Percentiles rank a stretch among this genome's conserved stretches.
phyloP scores from a whole-genome alignment of 2,329 filamentous ascomycete genomes.

The Dactylellina leptospora region DNA sequence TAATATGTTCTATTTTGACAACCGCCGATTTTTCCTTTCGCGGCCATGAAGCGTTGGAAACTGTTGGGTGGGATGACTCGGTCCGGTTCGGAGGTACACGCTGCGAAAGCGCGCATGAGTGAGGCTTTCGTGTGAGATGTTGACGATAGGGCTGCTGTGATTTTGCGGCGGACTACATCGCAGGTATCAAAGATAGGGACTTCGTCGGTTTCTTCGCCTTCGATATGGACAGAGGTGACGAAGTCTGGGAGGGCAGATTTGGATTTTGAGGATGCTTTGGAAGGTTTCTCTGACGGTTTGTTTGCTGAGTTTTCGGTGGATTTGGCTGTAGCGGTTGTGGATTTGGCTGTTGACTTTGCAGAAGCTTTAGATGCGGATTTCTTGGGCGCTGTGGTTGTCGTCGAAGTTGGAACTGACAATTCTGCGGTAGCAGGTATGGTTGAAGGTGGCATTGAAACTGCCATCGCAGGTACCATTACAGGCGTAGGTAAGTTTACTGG shows the following conservation, averaged over 20 bases:
- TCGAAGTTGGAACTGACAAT: not conserved
- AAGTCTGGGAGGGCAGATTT: constrained; percentile 1
- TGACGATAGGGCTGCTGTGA: constrained; percentile 64
- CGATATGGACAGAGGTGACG: not conserved
- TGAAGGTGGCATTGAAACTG: too few relatives aligned
- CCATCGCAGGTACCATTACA: too few relatives aligned
- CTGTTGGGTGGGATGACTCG: constrained; percentile 61
- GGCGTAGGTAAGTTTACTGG: too few relatives aligned
- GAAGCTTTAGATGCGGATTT: not conserved
- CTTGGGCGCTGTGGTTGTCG: too few relatives aligned
- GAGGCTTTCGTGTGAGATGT: constrained; percentile 65
- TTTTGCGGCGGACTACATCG: constrained; percentile 69
- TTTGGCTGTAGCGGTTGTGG: not conserved
- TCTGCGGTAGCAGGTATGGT: constrained; percentile 2
- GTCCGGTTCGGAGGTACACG: constrained; percentile 59
- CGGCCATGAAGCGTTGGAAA: constrained; percentile 65
- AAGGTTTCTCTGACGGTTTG: too few relatives aligned
- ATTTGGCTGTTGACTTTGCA: not conserved
- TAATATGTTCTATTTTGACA: constrained; percentile 66
- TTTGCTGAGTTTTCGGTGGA: constrained; percentile 4
- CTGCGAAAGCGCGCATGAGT: constrained; percentile 65
- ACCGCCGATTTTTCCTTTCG: constrained; percentile 64
- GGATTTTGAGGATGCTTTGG: constrained; percentile 3
- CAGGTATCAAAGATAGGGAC: constrained; percentile 69
- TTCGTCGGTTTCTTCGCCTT: constrained; percentile 58